Evolutionary conservation across 2,329 filamentous ascomycete species (phyloP), one percentile per base, ranked within the genome.

Genomic region (Lachnellula arida): DNA sequence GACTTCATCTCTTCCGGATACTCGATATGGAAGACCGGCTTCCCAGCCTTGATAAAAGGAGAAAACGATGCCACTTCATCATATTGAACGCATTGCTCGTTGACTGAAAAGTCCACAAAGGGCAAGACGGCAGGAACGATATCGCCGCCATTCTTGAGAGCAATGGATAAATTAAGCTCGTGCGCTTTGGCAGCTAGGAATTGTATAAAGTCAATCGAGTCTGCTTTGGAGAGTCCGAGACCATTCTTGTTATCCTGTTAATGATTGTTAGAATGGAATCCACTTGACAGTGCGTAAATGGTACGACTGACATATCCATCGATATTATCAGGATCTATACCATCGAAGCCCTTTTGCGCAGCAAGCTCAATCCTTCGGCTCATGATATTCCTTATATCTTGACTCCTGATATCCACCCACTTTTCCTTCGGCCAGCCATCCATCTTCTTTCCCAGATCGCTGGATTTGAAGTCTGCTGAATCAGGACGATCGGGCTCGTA

Each of bases 21-120:
- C 72, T 89, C 86, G 59, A 89, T 86, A 67, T 88, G 81, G 68
- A 89, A 88, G 32, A 89, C 86, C 2, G 86, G 85, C 69, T 88
- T 88, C 35, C 76, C 75, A 6, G 78, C 78, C 11, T 76, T 63
- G 56, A 85, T 78, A 65, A 88, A 88, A 7, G 77, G 70, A 2
- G 73, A 69, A 67, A 83, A 88, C 2, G 71, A 76, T 35, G 73
- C 71, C 65, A 85, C 88, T 68, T 88, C 84, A 6, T 71, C 59
- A 62, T 81, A 81, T 67, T 85, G 63, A 15, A 78, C 76, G 67
- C 86, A 89, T 71, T 88, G 79, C 74, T 89, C 86, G 69, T 88
- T 87, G 63, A 89, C 84, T 6, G 76, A 79, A 71, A 86, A 89
- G 64, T 86, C 75, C 53, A 86, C 79, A 5, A 78, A 69, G 28